Evolutionary conservation across 1,139 yeast species (phyloP), one percentile per base, ranked within the genome.

Genomic region (Blastobotrys serpentis): DNA sequence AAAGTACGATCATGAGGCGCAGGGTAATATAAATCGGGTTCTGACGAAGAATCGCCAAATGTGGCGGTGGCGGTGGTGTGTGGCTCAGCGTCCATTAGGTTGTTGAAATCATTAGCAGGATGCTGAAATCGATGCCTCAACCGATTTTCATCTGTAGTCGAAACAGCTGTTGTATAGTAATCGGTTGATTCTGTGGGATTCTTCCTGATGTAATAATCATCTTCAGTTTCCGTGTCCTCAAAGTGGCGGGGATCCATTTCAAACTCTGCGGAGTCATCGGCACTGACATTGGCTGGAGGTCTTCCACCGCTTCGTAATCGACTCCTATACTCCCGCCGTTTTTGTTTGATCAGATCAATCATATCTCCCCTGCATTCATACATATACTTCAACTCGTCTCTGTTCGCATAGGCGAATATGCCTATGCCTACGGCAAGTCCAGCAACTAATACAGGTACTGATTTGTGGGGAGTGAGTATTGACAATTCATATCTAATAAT

Each of bases 381-480:
- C 8, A 49, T 44, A 7, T 54, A 57, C 18, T 18, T 38, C 7
- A 59, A 51, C 30, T 56, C 62, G n/a, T 61, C 64, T n/a, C 53
- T 42, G 48, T 61, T 56, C 37, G 59, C 56, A 40, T 53, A 55
- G 4, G 58, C 49, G 5, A 63, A 61, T 4, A 55, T 55, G 6
- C 61, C 58, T 6, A 58, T 46, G n/a, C 64, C 64, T 4, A 58
- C 51, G 11, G 59, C 53, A 25, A 59, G 48, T 7, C 64, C 64
- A 8, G 63, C 62, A 2, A 48, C 52, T 2, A 60, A 46, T 4
- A 59, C 44, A 14, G 64, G 63, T n/a, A 56, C 62, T 57, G 16
- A n/a, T n/a, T n/a, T n/a, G n/a, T n/a, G n/a, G n/a, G n/a, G n/a
- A n/a, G n/a, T n/a, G n/a, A n/a, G n/a, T n/a, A n/a, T n/a, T n/a